A percentile compares a stretch with the other conserved stretches of the same genome.
phyloP scores from a whole-genome alignment of 163 green algal genomes.

The Prototheca wickerhamii region DNA sequence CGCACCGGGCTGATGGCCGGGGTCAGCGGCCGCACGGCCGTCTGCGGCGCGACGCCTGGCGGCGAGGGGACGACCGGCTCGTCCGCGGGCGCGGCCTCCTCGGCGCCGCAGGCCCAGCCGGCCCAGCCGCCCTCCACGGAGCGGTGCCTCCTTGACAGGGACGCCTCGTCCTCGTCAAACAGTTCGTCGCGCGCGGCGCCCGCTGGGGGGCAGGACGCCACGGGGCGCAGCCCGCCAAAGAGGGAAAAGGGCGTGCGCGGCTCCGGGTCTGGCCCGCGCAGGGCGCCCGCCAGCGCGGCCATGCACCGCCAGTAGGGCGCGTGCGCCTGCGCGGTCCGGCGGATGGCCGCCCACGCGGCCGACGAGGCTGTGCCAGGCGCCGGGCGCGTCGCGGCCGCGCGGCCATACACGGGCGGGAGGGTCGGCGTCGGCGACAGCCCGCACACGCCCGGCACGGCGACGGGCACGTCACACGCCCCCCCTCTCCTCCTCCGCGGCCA shows the following conservation, averaged over 20 bases:
- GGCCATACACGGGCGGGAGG: no score
- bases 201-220: not conserved
- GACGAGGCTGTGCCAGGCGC: conserved; percentile 1
- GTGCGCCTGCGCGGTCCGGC: conserved; percentile 15
- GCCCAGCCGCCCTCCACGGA: no score
- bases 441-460: not conserved
- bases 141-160: no score
- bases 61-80: no score
- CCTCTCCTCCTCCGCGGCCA: conserved; percentile 10
- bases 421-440: not conserved
- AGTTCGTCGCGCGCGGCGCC: no score
- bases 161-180: no score
- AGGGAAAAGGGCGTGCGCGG: no score
- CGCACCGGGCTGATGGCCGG: no score
- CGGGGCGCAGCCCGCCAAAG: not conserved
- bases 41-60: no score
- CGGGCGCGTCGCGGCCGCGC: not conserved
- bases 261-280: not conserved
- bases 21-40: no score
- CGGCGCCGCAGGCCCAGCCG: no score
- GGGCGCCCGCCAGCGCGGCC: conserved; percentile 4
- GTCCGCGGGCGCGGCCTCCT: no score
- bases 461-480: conserved; percentile 16
- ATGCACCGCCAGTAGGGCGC: conserved; percentile 41
- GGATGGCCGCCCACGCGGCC: conserved; percentile 8